These are phyloP conservation scores for Achlya hypogyna DNA, from an alignment of 352 stramenopile genomes.

Conservation along the genomic window DNA sequence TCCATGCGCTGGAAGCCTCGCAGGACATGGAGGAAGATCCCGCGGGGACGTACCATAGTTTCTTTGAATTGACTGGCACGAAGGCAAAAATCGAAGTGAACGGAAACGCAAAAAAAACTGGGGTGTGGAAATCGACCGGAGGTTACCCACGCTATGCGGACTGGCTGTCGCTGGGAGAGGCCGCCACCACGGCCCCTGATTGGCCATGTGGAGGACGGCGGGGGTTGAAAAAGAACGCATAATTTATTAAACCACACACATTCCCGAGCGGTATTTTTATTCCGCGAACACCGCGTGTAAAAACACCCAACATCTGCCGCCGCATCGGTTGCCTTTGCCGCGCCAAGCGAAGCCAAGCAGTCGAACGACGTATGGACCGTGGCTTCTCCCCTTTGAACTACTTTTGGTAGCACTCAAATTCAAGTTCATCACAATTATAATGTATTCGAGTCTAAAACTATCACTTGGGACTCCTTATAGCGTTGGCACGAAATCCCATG, in stretches of 20 bases:
- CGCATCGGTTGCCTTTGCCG: not conserved
- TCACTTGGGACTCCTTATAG: too few relatives aligned
- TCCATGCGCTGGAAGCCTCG: not conserved
- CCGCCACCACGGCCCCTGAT: not conserved
- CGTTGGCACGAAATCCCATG: too few relatives aligned
- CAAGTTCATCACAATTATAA: too few relatives aligned
- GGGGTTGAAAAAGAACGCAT: not conserved
- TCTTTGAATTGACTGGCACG: slow-evolving; percentile 19
- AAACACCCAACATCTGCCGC: not conserved
- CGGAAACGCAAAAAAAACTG: slow-evolving; percentile 4
- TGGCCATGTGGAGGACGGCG: not conserved
- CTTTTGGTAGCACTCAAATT: too few relatives aligned
- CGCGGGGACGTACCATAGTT: not conserved
- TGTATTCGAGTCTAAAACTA: too few relatives aligned
- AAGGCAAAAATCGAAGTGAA: slow-evolving; percentile 21
- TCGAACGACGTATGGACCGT: not conserved
- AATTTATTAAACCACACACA: not conserved
- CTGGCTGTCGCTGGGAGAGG: not conserved
- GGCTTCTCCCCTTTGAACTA: too few relatives aligned
- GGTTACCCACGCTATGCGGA: slow-evolving; percentile 19
- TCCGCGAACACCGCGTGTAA: not conserved
- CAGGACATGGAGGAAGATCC: not conserved
- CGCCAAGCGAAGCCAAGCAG: not conserved
- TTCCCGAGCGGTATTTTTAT: not conserved
- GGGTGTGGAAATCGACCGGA: not conserved